Base-by-base conservation (phyloP, 1,284 basidiomycete species). In the Apiotrichum sp. region DNA sequence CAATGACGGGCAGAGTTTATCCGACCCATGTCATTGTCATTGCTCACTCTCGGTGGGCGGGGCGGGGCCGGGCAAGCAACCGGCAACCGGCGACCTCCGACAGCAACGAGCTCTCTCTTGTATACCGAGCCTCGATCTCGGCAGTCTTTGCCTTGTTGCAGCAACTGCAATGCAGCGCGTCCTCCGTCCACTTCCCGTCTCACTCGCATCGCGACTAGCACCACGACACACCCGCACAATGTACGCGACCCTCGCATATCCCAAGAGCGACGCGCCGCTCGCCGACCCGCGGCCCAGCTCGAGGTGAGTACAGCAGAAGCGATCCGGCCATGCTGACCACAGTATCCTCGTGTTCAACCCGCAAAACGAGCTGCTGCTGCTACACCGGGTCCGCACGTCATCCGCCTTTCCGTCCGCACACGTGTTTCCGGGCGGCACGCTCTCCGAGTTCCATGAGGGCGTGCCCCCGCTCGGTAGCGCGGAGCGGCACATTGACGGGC, bases 321-420 rank as follows among this genome's bases (percentile, higher is more conserved):
- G 7, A 38, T 13, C 36, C 36, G 6, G 14, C 40, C n/a, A 13
- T 46, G 29, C 39, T 36, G 35, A 40, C 32, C 14, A 4, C 47
- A 61, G 59, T 29, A 44, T 61, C n/a, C 48, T 61, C 34, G 36
- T 61, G 14, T 35, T 61, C 36, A 57, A 56, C 16, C 46, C 59
- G 7, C 50, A 44, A 6, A 61, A 61, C 45, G 33, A 61, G 48
- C 40, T 61, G 9, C 53, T 61, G 14, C 44, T 61, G 14, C 50
- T 61, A 3, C 59, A 55, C 41, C 56, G 59, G 47, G 59, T 61
- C 35, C 38, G 47, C 13, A 49, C 50, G 14, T 55, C 59, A 1
- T 55, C 59, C 4, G 43, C 56, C 3, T 61, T 61, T 32, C 48
- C 59, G 4, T 57, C 56, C 0, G 59, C 59, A 2, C 53, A 57